phyloP scores from a whole-genome alignment of 2,329 filamentous ascomycete species.

The Fusarium incarnatum region DNA sequence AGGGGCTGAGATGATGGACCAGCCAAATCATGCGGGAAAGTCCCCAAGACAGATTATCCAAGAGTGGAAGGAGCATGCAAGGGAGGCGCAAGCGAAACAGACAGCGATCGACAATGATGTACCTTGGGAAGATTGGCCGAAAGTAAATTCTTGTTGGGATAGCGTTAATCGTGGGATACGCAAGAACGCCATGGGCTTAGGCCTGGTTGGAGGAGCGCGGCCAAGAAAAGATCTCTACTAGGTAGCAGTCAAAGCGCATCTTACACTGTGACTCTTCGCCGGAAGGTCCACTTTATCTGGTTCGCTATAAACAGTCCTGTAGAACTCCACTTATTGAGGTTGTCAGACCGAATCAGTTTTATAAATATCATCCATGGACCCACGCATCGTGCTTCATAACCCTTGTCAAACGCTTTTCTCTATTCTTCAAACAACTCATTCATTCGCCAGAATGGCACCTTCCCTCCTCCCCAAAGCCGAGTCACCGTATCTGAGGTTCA shows the following conservation, averaged over 20 bases:
- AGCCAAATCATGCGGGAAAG: background rate
- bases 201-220: accelerated
- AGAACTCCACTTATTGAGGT: too few relatives aligned
- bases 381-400: accelerated
- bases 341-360: too few relatives aligned
- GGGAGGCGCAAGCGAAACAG: accelerated
- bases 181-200: too few relatives aligned
- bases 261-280: too few relatives aligned
- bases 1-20: background rate
- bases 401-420: accelerated
- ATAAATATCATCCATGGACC: too few relatives aligned
- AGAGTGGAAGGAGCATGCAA: background rate
- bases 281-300: too few relatives aligned
- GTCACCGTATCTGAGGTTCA: background rate
- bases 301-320: too few relatives aligned
- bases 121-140: background rate
- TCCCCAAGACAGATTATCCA: background rate
- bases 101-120: background rate
- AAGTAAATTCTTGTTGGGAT: background rate
- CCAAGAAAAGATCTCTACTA: background rate
- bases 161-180: accelerated
- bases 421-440: background rate
- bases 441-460: background rate
- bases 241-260: too few relatives aligned
- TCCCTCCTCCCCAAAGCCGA: background rate